A percentile compares a stretch with the other conserved stretches of the same genome.
Conservation (phyloP, 2,329 filamentous ascomycete species). For the Anthostomella pinea region DNA sequence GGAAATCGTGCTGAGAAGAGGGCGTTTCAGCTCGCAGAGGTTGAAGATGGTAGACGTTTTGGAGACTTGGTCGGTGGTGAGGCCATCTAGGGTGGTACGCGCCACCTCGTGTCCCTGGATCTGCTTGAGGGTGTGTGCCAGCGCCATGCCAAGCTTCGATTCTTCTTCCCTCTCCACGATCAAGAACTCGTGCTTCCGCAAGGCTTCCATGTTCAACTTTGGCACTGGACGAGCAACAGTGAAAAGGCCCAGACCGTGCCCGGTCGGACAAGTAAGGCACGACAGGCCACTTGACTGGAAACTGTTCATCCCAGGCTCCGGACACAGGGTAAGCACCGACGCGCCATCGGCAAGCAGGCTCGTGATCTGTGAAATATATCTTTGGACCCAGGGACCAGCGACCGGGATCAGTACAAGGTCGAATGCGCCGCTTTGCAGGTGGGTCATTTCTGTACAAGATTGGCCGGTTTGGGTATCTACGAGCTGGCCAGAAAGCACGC, state of each 20-base stretch:
- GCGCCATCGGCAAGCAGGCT: conserved; percentile 1
- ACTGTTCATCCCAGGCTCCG: not conserved
- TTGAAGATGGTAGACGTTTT: conserved; percentile 5
- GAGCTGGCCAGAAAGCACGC: not conserved
- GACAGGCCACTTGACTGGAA: too few relatives aligned
- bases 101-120: not conserved
- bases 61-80: conserved; percentile 6
- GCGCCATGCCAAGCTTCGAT: conserved; percentile 1
- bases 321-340: not conserved
- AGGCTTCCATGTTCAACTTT: not conserved
- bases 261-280: too few relatives aligned
- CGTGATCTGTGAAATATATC: not conserved
- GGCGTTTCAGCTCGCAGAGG: conserved; percentile 7
- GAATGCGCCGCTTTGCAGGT: not conserved
- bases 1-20: conserved; percentile 8
- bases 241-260: not conserved
- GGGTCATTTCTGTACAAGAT: not conserved
- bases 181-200: conserved; percentile 5
- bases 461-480: conserved; percentile 3
- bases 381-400: not conserved
- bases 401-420: conserved; percentile 5
- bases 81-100: conserved; percentile 1
- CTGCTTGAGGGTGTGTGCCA: not conserved
- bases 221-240: not conserved
- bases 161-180: conserved; percentile 8